Evolutionary conservation across 331 rosid species (phyloP), one percentile per base, ranked within the genome.

Genomic region (Rhamnella rubrinervis): DNA sequence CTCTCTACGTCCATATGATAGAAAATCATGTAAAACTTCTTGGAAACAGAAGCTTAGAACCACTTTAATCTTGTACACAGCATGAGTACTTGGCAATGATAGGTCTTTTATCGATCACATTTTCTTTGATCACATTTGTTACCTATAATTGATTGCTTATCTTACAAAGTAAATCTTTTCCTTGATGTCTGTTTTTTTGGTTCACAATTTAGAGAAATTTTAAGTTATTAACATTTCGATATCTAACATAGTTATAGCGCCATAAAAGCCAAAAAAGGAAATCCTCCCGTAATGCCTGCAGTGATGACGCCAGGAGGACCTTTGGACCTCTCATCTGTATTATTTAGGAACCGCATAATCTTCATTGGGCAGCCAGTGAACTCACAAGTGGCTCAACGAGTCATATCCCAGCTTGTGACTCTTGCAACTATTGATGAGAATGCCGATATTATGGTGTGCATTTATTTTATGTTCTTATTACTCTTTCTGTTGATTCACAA

Each of bases 291-390:
- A 62, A 76, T 91, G 80, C 98, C 98, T 20, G 91, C 92, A 39
- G 89, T 90, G 67, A 78, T 91, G 91, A 93, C 98, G 67, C 98
- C 98, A 0, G 96, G 83, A 56, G 98, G 97, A 77, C 87, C 92
- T 73, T 55, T 93, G 73, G 97, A 90, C 80, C 96, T 93, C 55
- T 72, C 97, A 7, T 78, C 96, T 35, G 97, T 93, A 65, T 66
- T 93, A 77, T 90, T 93, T 63, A 82, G 95, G 82, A 93, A 90
- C 67, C 97, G 97, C 13, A 90, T 88, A 72, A 93, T 93, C 79
- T 90, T 93, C 86, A 76, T 93, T 61, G 97, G 98, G 40, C 98
- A 93, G 80, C 96, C 97, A 52, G 61, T 93, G 72, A 91, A 85
- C 75, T 73, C 92, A 17, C 74, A 76, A 57, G 97, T 93, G 83